phyloP scores from a whole-genome alignment of 225 moss, liverwort and hornwort species.

The Pseudoscleropodium purum region DNA sequence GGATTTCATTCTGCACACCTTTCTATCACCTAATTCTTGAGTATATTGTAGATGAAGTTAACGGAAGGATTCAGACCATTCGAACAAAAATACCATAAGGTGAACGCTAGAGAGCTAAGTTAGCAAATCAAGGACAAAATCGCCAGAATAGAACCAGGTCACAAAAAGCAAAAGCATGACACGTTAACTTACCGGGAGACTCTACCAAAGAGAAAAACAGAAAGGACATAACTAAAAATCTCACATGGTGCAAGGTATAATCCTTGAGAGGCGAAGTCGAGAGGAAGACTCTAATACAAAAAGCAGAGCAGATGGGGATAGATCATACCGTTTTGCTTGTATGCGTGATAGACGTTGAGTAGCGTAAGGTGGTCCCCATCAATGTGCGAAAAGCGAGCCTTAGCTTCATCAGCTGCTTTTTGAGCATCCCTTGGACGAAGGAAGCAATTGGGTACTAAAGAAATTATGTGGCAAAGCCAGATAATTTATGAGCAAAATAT shows the following conservation, averaged over 20 bases:
- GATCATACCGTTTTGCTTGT: slow-evolving; percentile 90
- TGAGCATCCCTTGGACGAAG: slow-evolving; percentile 99
- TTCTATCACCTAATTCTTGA: not conserved
- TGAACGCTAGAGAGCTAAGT: not conserved
- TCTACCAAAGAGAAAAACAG: not conserved
- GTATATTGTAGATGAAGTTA: not conserved
- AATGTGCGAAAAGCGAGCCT: slow-evolving; percentile 99
- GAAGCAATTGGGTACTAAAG: slow-evolving; percentile 99
- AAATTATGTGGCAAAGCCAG: slow-evolving; percentile 82
- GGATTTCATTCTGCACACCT: not conserved
- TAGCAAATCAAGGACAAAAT: not conserved
- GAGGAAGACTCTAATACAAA: not conserved
- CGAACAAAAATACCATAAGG: not conserved
- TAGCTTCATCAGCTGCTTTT: slow-evolving; percentile 99
- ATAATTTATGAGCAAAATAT: slow-evolving; percentile 65
- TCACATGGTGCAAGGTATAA: not conserved
- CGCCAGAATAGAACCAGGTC: not conserved
- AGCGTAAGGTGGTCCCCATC: slow-evolving; percentile 99
- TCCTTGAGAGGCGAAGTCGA: not conserved
- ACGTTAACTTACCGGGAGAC: not conserved
- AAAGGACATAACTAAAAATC: not conserved
- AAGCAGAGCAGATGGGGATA: not conserved
- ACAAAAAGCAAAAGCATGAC: not conserved
- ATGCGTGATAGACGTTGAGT: slow-evolving; percentile 99
- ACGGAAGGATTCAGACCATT: not conserved